Conservation (phyloP, 2,329 filamentous ascomycete species). For the Ceratocystis papillata region DNA sequence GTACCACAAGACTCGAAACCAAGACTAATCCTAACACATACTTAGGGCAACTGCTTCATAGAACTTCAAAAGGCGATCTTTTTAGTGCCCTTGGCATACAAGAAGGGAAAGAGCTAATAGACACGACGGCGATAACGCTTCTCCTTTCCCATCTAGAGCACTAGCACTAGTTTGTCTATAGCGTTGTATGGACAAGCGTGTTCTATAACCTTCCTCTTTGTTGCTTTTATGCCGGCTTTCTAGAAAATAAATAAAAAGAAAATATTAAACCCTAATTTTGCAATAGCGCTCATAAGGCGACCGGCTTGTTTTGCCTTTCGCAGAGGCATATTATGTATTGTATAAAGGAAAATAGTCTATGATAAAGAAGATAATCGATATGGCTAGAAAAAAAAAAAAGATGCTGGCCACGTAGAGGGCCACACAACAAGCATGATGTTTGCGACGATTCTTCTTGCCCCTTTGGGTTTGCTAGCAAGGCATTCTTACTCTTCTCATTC, state of each 20-base stretch:
- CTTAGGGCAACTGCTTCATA: neutral
- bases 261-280: neutral
- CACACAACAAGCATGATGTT: neutral
- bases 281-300: neutral
- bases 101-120: neutral
- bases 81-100: neutral
- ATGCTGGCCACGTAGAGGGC: too few relatives aligned
- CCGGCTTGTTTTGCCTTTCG: neutral
- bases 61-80: neutral
- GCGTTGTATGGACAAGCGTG: neutral
- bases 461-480: neutral
- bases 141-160: neutral
- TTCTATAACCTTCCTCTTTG: neutral
- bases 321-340: too few relatives aligned
- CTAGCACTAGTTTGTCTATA: neutral
- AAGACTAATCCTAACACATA: neutral
- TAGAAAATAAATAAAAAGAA: neutral
- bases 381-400: too few relatives aligned
- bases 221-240: neutral
- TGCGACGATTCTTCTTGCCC: neutral
- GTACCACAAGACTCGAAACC: conserved; percentile 1
- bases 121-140: neutral
- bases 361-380: neutral
- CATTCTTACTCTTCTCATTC: neutral
- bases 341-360: too few relatives aligned